A percentile compares a stretch with the other conserved stretches of the same genome.
Evolutionary conservation across 192 early-diverging fungal genomes (phyloP).

Genomic region (Backusella liffmaniae): DNA sequence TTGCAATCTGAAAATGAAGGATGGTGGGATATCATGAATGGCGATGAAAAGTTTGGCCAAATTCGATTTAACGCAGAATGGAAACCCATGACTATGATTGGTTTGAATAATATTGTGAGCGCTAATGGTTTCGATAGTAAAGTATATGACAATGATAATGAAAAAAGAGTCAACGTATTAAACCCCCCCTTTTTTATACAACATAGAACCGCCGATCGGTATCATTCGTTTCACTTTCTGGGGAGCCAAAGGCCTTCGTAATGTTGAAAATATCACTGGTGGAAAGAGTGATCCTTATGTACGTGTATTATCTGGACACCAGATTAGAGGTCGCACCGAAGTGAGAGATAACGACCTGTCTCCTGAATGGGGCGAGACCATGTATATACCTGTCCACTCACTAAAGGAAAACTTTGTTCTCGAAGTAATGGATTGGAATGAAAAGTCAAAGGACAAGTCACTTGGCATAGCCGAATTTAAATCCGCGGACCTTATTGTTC

Average conservation of each 20-base stretch:
- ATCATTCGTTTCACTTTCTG: conserved; percentile 67
- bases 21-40: conserved; percentile 25
- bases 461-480: conserved; percentile 57
- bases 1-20: conserved; percentile 20
- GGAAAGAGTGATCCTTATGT: conserved; percentile 86
- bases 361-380: conserved; percentile 82
- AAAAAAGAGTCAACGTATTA: not conserved
- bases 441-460: conserved; percentile 66
- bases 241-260: conserved; percentile 63
- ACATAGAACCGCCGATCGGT: conserved; percentile 59
- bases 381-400: conserved; percentile 74
- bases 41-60: conserved; percentile 14
- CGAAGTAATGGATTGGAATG: conserved; percentile 78
- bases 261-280: conserved; percentile 10
- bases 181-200: not conserved
- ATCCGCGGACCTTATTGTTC: conserved; percentile 11
- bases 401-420: conserved; percentile 62
- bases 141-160: not conserved
- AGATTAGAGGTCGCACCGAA: conserved; percentile 60
- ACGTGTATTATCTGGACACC: conserved; percentile 55
- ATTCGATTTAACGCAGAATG: conserved; percentile 45
- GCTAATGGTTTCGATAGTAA: conserved; percentile 19
- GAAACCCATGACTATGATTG: conserved; percentile 70
- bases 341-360: conserved; percentile 67
- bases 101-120: conserved; percentile 10